Evolutionary conservation across 768 basidiomycete genomes (phyloP), one percentile per base, ranked within the genome.

Genomic region (Lactarius tabidus): DNA sequence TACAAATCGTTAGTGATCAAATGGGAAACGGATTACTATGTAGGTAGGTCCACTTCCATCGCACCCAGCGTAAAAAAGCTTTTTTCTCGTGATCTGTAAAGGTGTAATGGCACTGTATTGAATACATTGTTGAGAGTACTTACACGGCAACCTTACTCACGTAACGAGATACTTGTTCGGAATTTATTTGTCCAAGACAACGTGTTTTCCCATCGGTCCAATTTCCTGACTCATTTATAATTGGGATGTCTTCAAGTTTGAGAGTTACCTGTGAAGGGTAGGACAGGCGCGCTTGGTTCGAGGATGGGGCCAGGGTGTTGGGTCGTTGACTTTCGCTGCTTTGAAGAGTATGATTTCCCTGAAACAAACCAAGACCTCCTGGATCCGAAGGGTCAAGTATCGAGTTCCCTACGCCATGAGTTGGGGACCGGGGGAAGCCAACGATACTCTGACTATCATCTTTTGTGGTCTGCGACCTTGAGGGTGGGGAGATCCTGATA

Each of bases 101-200:
- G 12, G 29, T 54, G 56, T 57, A 33, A 54, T 2, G 60, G 33
- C 10, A 14, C 7, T n/a, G 23, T 14, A 12, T 36, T 26, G 55
- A 18, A 10, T 15, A 8, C 1, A 31, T 26, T 9, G 45, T 4
- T 31, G 29, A 51, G 38, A 9, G 43, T 33, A 43, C 65, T 26
- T 41, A 66, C 65, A 66, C 60, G 3, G 57, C 56, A 20, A 56
- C 55, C 6, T 52, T 57, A 23, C 53, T 66, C 65, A 52, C 2
- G 28, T 66, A 66, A 41, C 65, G 65, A 2, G 65, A 57, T 14
- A 66, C 60, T 35, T 62, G 60, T 0, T 62, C 65, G 6, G 65
- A 33, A 20, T 66, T 10, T 56, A 66, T 66, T 6, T 35, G 65
- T 7, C 23, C 35, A 3, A 62, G 33, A 1, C 8, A 3, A 18